Percentiles rank a stretch among this genome's conserved stretches.
Evolutionary conservation across 192 early-diverging fungal species (phyloP).

Genomic region (Diversispora epigaea): DNA sequence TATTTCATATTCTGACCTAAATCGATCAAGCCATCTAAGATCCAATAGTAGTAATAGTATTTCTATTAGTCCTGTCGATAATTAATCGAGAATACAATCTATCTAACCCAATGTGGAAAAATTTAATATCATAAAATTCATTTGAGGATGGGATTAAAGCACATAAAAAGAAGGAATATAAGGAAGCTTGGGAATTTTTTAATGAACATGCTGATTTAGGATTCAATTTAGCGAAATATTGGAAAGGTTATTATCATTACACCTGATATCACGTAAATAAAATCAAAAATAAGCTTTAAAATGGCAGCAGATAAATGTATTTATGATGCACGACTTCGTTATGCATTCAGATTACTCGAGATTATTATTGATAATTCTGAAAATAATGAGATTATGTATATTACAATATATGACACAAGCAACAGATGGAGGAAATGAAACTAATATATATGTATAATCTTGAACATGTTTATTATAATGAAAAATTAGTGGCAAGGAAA

Average conservation of each 20-base stretch:
- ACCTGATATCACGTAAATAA: background rate
- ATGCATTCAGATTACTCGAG: slow-evolving; percentile 11
- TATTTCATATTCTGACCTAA: no score
- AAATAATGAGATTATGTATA: background rate
- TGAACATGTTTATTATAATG: no score
- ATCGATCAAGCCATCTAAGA: no score
- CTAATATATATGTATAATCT: no score
- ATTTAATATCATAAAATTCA: background rate
- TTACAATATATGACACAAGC: slow-evolving; percentile 11
- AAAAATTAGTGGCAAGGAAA: no score
- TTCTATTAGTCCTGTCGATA: background rate
- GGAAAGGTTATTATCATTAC: slow-evolving; percentile 15
- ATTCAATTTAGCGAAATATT: slow-evolving; percentile 1
- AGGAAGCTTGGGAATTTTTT: slow-evolving; percentile 25
- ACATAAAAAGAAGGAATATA: no score
- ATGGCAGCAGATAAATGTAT: slow-evolving; percentile 4
- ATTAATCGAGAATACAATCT: background rate
- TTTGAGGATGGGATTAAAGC: slow-evolving; percentile 27
- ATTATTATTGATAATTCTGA: background rate
- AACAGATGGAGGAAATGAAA: no score
- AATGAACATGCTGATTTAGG: background rate
- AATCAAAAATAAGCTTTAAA: background rate
- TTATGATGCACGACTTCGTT: background rate
- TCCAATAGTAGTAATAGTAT: no score
- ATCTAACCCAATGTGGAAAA: background rate